Conservation (phyloP, 106 monocot genomes). For the Dendrobium officinale region DNA sequence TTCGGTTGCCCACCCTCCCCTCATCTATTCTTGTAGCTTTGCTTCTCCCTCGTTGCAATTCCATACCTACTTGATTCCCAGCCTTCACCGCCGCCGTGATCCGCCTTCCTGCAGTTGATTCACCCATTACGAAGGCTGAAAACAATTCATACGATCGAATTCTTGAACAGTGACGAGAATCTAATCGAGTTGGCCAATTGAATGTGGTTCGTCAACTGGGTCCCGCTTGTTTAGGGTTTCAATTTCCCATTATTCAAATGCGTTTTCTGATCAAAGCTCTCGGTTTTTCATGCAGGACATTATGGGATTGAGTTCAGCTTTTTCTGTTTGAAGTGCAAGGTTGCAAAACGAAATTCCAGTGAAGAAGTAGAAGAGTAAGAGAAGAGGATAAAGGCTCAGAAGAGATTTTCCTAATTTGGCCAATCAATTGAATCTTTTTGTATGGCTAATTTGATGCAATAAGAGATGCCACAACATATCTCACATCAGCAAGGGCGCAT, state of each 20-base stretch:
- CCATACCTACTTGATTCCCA: not conserved
- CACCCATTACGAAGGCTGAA: not conserved
- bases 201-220: not conserved
- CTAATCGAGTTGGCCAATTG: not conserved
- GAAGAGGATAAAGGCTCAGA: not conserved
- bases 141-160: not conserved
- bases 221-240: constrained; percentile 2
- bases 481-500: constrained; percentile 20
- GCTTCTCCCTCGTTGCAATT: not conserved
- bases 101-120: not conserved
- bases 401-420: not conserved
- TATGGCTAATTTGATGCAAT: constrained; percentile 10
- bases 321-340: not conserved
- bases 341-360: not conserved
- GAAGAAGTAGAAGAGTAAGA: not conserved
- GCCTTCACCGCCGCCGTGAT: not conserved
- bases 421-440: constrained; percentile 3
- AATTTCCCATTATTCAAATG: not conserved
- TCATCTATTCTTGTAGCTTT: not conserved
- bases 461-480: constrained; percentile 18
- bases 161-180: not conserved
- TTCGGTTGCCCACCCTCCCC: not conserved
- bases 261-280: not conserved
- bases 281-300: not conserved
- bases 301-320: not conserved